Percentiles rank a stretch among this genome's conserved stretches.
phyloP scores from a whole-genome alignment of 768 basidiomycete genomes.

The Suillus cothurnatus region DNA sequence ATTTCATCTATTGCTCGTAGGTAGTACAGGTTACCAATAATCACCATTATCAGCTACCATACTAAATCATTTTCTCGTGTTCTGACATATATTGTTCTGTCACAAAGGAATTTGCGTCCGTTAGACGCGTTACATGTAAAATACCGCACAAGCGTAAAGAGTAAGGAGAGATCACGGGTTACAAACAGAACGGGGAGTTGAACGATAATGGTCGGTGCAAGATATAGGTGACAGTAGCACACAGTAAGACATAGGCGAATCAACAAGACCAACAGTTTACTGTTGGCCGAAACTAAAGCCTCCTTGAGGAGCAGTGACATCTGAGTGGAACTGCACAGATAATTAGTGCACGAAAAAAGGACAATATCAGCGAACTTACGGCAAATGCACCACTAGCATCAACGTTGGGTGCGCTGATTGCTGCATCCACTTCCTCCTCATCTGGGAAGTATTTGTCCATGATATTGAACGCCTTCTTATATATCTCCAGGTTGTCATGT shows the following conservation, averaged over 20 bases:
- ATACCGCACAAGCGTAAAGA: constrained; percentile 20
- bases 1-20: constrained; percentile 11
- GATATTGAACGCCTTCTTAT: constrained; percentile 99
- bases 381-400: constrained; percentile 75
- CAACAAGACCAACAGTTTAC: constrained; percentile 26
- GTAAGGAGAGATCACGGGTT: constrained; percentile 14
- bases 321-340: constrained; percentile 70
- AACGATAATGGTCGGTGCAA: not conserved
- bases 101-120: constrained; percentile 30
- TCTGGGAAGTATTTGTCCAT: constrained; percentile 99
- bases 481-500: constrained; percentile 99
- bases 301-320: constrained; percentile 87
- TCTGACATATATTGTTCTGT: constrained; percentile 23
- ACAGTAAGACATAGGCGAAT: constrained; percentile 7
- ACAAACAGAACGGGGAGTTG: constrained; percentile 14
- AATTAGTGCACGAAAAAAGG: constrained; percentile 12
- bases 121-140: constrained; percentile 33
- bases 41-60: constrained; percentile 22
- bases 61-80: constrained; percentile 21
- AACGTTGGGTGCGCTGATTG: constrained; percentile 73
- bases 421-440: constrained; percentile 91
- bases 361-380: constrained; percentile 43
- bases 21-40: constrained; percentile 7
- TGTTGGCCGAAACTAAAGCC: constrained; percentile 93
- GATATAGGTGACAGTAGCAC: constrained; percentile 9